phyloP scores from a whole-genome alignment of 345 rosid genomes.

The Turnera subulata region DNA sequence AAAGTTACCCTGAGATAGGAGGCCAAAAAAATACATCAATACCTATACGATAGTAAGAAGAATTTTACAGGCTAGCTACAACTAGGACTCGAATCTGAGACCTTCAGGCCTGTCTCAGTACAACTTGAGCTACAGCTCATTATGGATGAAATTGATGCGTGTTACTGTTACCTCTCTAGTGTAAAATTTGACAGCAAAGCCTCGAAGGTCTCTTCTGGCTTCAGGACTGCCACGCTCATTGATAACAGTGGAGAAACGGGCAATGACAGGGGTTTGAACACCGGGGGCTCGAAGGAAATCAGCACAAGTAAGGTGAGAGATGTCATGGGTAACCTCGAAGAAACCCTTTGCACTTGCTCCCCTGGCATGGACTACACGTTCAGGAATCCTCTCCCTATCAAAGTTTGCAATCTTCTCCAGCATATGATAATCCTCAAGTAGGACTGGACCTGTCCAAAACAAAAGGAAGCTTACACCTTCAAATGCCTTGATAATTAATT shows the following conservation, averaged over 20 bases:
- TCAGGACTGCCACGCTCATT: conserved; percentile 99
- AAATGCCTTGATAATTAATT: neutral
- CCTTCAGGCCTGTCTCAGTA: no score
- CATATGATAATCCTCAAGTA: conserved; percentile 94
- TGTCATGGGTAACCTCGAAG: conserved; percentile 94
- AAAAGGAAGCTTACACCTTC: neutral
- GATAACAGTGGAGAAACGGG: conserved; percentile 97
- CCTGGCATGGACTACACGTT: conserved; percentile 97
- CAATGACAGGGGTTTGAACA: conserved; percentile 90
- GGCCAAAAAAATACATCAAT: neutral
- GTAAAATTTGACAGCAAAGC: conserved; percentile 96
- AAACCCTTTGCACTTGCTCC: conserved; percentile 99
- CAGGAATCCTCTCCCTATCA: conserved; percentile 91
- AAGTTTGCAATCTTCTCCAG: conserved; percentile 90
- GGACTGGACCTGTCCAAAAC: conserved; percentile 65
- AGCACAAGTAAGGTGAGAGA: conserved; percentile 73
- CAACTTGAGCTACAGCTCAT: no score
- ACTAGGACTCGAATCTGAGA: no score
- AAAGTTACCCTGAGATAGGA: conserved; percentile 73
- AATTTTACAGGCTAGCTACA: no score
- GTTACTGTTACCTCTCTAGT: conserved; percentile 98
- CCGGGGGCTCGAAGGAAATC: conserved; percentile 95
- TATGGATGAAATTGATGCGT: no score
- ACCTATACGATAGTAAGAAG: no score
- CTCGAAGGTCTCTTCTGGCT: conserved; percentile 92